A percentile compares a stretch with the other conserved stretches of the same genome.
phyloP scores from a whole-genome alignment of 2,329 filamentous ascomycete genomes.

The Penicillium griseofulvum region DNA sequence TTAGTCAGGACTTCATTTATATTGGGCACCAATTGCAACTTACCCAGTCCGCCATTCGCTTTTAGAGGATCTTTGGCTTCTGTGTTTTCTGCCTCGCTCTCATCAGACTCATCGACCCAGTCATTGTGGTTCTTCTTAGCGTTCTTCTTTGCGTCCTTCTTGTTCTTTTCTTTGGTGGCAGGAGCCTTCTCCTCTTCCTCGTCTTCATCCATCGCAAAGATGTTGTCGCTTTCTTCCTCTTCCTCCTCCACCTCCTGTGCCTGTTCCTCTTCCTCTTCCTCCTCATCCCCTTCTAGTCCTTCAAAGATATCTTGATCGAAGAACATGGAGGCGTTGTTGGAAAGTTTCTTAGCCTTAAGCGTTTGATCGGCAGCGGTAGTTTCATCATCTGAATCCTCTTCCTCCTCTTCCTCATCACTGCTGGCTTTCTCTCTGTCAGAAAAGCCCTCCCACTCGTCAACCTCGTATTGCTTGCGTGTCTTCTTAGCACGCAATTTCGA shows the following conservation, averaged over 20 bases:
- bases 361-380: slow-evolving; percentile 30
- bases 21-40: slow-evolving; percentile 25
- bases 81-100: slow-evolving; percentile 32
- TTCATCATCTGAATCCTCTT: slow-evolving; percentile 31
- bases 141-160: slow-evolving; percentile 23
- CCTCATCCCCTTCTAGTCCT: slow-evolving; percentile 67
- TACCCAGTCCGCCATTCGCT: slow-evolving; percentile 45
- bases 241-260: slow-evolving; percentile 32
- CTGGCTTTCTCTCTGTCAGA: slow-evolving; percentile 63
- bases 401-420: slow-evolving; percentile 60
- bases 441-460: slow-evolving; percentile 90
- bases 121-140: slow-evolving; percentile 21
- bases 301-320: slow-evolving; percentile 96
- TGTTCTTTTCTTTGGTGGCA: slow-evolving; percentile 21
- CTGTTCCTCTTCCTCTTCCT: slow-evolving; percentile 51
- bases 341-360: slow-evolving; percentile 57
- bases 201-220: slow-evolving; percentile 37
- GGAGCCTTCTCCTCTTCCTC: slow-evolving; percentile 18
- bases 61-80: slow-evolving; percentile 40
- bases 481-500: slow-evolving; percentile 90
- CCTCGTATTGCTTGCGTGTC: slow-evolving; percentile 73
- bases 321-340: slow-evolving; percentile 80
- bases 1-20: slow-evolving; percentile 21
- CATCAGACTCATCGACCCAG: slow-evolving; percentile 35
- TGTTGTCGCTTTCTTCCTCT: slow-evolving; percentile 37